Percentiles rank a stretch among this genome's conserved stretches.
Evolutionary conservation across 2,329 filamentous ascomycete genomes (phyloP).

Genomic region (Aspergillus latus): DNA sequence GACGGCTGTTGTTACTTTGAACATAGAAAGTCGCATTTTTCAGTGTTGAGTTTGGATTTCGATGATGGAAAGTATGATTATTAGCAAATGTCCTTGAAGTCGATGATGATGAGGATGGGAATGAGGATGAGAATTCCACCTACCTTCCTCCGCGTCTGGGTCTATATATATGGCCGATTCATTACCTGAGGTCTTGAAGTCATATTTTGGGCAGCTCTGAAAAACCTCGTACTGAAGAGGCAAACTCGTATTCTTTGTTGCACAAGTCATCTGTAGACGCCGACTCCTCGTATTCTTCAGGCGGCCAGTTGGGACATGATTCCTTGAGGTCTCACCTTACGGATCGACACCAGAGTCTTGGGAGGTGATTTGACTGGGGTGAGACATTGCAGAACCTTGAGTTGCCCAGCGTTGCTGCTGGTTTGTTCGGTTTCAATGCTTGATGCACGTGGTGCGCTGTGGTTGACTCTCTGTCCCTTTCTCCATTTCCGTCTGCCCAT

Average conservation of each 20-base stretch:
- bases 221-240: too few species aligned
- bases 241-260: background rate
- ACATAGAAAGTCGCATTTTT: background rate
- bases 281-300: background rate
- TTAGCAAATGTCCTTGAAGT: background rate
- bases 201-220: too few species aligned
- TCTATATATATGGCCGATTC: background rate
- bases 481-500: background rate
- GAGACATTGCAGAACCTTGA: too few species aligned
- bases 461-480: background rate
- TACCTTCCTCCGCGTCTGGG: background rate
- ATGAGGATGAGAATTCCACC: background rate
- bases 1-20: background rate
- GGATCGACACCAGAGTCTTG: background rate
- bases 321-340: background rate
- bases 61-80: background rate
- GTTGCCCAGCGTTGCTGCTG: too few species aligned
- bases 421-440: too few species aligned
- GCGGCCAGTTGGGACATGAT: background rate
- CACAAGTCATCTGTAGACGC: background rate
- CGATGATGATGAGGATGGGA: background rate
- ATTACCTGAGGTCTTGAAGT: too few species aligned
- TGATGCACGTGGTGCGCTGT: background rate
- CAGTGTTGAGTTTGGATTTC: background rate
- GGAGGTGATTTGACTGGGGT: background rate